Conservation (phyloP, 2,329 filamentous ascomycete genomes). For the Hyphodiscus sp. region DNA sequence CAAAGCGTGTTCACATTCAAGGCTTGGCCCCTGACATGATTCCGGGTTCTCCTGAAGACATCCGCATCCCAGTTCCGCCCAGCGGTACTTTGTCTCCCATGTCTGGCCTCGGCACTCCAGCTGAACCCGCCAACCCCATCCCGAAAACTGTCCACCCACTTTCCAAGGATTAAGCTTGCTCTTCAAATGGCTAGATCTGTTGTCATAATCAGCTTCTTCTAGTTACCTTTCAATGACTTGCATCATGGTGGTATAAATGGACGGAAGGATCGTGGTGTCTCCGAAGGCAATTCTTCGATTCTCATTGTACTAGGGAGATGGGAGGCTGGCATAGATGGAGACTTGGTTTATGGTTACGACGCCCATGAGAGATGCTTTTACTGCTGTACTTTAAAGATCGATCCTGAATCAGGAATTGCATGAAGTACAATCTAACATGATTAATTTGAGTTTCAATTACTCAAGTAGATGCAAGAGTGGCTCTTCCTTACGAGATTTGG, state of each 20-base stretch:
- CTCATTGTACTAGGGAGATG: background rate
- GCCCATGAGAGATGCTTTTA: background rate
- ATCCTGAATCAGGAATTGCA: background rate
- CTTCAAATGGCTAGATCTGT: background rate
- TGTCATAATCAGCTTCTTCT: background rate
- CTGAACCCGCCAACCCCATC: background rate
- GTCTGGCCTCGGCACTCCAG: conserved; percentile 18
- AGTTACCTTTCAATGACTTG: background rate
- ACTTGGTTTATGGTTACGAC: background rate
- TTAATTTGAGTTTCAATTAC: no score
- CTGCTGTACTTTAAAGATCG: background rate
- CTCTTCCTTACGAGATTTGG: no score
- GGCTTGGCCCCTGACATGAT: conserved; percentile 57
- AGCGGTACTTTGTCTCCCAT: conserved; percentile 35
- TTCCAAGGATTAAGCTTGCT: background rate
- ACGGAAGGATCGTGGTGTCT: no score
- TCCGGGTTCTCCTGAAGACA: conserved; percentile 72
- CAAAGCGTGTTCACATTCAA: conserved; percentile 83
- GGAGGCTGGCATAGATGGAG: background rate
- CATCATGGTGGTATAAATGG: no score
- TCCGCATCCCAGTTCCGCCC: conserved; percentile 68
- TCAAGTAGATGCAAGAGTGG: no score
- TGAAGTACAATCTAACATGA: background rate
- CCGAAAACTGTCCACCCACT: background rate
- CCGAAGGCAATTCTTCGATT: background rate